Evolutionary conservation across 2,329 filamentous ascomycete genomes (phyloP).

Genomic region (Cladosporium austrohemisphaericum): DNA sequence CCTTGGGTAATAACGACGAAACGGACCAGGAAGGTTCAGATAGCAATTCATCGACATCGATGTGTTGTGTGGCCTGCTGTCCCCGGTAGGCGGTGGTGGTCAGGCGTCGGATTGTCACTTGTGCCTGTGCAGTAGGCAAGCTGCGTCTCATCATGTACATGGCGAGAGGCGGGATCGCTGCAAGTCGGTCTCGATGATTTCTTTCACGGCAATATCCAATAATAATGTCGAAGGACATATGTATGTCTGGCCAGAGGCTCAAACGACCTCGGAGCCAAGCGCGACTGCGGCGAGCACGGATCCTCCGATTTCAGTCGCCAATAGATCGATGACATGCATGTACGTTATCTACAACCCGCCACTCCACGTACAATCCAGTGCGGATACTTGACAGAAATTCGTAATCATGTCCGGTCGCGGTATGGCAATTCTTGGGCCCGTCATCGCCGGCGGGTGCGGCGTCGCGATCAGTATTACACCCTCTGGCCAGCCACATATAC

Average conservation of each 20-base stretch:
- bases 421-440: constrained; percentile 10
- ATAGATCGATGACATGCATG: constrained; percentile 11
- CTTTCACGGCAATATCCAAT: too few species aligned
- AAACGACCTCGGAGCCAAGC: background rate
- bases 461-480: constrained; percentile 1
- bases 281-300: constrained; percentile 7
- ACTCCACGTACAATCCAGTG: too few species aligned
- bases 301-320: constrained; percentile 3
- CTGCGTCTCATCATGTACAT: too few species aligned
- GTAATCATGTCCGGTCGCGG: constrained; percentile 10
- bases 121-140: too few species aligned
- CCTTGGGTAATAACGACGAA: constrained; percentile 61
- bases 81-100: too few species aligned
- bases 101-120: too few species aligned
- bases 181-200: too few species aligned
- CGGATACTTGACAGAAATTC: background rate
- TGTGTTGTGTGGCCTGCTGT: too few species aligned
- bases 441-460: constrained; percentile 5
- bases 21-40: constrained; percentile 80
- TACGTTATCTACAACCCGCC: background rate
- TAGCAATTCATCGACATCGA: constrained; percentile 46
- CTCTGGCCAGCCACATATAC: background rate
- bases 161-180: too few species aligned
- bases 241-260: too few species aligned
- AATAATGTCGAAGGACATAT: too few species aligned